phyloP scores from a whole-genome alignment of 352 stramenopile genomes.

The Phytopythium delawarense region DNA sequence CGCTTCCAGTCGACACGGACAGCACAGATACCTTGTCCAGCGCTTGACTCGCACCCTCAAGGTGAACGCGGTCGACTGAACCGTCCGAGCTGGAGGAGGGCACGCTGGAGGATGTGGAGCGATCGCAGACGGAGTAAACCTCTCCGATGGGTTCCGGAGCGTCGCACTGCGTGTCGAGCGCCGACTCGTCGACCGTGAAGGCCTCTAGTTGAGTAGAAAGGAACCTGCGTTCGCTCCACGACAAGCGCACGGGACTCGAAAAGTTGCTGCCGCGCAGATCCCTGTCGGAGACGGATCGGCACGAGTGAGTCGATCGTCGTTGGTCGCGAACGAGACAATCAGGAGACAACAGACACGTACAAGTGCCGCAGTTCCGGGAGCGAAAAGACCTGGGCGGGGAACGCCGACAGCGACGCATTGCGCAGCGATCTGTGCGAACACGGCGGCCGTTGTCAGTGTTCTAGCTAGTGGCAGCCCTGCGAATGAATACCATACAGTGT shows the following conservation, averaged over 20 bases:
- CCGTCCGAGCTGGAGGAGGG: neutral
- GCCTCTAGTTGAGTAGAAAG: conserved; percentile 7
- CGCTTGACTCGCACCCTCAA: neutral
- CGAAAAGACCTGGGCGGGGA: conserved; percentile 15
- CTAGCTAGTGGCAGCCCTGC: neutral
- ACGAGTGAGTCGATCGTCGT: neutral
- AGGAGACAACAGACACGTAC: conserved; percentile 5
- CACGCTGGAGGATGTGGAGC: neutral
- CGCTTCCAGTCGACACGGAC: conserved; percentile 1
- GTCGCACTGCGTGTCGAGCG: conserved; percentile 10
- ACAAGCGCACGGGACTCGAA: conserved; percentile 5
- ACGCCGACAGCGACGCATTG: conserved; percentile 15
- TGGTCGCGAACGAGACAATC: neutral
- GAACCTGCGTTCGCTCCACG: conserved; percentile 4
- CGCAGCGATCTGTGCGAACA: conserved; percentile 10
- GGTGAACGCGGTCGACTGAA: neutral
- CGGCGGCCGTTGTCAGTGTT: neutral
- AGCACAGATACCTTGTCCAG: neutral
- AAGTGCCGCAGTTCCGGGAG: conserved; percentile 8
- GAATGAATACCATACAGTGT: neutral
- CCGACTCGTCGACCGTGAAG: conserved; percentile 11
- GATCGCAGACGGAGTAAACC: conserved; percentile 11
- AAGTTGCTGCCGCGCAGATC: conserved; percentile 19
- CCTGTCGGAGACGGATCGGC: neutral
- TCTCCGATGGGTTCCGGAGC: conserved; percentile 9